These are phyloP conservation scores for Litchi chinensis DNA, from an alignment of 345 rosid genomes.

Conservation along the genomic window DNA sequence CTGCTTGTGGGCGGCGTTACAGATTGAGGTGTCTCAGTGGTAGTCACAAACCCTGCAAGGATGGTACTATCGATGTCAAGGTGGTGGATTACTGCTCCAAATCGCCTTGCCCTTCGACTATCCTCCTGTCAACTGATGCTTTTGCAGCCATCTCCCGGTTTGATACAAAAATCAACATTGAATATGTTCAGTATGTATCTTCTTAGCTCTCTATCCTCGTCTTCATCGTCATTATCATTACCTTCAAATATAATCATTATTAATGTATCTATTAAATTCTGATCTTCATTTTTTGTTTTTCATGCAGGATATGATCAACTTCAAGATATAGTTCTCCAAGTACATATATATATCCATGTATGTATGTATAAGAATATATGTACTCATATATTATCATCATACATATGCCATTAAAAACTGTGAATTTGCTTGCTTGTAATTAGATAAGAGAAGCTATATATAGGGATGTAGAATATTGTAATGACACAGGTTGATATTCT, in stretches of 20 bases:
- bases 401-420: too few relatives aligned
- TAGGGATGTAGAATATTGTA: too few relatives aligned
- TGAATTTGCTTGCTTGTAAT: too few relatives aligned
- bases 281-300: background rate
- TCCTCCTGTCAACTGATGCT: conserved; percentile 31
- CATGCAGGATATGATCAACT: conserved; percentile 11
- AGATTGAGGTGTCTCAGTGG: conserved; percentile 38
- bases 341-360: too few relatives aligned
- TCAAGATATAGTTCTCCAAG: background rate
- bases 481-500: too few relatives aligned
- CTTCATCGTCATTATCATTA: background rate
- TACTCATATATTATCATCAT: too few relatives aligned
- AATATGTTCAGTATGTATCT: conserved; percentile 33
- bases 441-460: too few relatives aligned
- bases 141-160: conserved; percentile 26
- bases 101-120: conserved; percentile 41
- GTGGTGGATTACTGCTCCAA: conserved; percentile 39
- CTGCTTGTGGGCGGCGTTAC: conserved; percentile 41
- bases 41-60: conserved; percentile 30
- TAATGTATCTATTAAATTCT: background rate
- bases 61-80: conserved; percentile 30
- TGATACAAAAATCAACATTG: conserved; percentile 31
- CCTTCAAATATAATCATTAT: background rate
- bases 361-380: too few relatives aligned
- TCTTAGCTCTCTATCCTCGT: background rate